A percentile compares a stretch with the other conserved stretches of the same genome.
Conservation (phyloP, 768 basidiomycete species). For the Antrodiella citrinella region DNA sequence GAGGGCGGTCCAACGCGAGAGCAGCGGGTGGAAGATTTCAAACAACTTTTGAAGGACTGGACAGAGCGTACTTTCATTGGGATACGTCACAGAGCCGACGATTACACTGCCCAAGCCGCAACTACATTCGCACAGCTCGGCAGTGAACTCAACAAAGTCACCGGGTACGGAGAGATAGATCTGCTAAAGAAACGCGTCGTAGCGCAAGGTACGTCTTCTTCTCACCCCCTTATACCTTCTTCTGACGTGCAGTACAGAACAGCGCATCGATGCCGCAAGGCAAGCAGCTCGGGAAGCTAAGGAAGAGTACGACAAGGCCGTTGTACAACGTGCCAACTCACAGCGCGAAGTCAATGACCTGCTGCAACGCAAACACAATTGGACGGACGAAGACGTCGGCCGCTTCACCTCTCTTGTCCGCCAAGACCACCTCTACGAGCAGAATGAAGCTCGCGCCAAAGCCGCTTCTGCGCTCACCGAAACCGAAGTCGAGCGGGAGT, state of each 20-base stretch:
- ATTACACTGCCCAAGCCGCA: constrained; percentile 48
- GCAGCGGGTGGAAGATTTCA: constrained; percentile 4
- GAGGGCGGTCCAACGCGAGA: background rate
- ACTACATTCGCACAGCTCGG: constrained; percentile 68
- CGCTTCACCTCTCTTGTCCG: constrained; percentile 87
- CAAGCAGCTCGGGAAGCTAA: constrained; percentile 68
- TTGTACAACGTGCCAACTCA: constrained; percentile 71
- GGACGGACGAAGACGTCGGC: constrained; percentile 83
- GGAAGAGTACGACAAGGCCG: constrained; percentile 65
- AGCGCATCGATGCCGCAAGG: constrained; percentile 58
- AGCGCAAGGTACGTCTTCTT: constrained; percentile 71
- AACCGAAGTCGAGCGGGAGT: constrained; percentile 76
- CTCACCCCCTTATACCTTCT: constrained; percentile 1
- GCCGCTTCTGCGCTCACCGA: constrained; percentile 60
- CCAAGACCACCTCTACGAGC: constrained; percentile 82
- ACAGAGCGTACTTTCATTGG: constrained; percentile 25
- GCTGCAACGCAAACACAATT: constrained; percentile 86
- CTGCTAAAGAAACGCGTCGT: constrained; percentile 69
- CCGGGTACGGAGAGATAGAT: constrained; percentile 91
- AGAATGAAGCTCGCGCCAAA: constrained; percentile 69
- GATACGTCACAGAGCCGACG: constrained; percentile 48
- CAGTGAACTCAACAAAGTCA: constrained; percentile 72
- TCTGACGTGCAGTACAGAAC: constrained; percentile 41
- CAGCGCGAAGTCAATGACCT: constrained; percentile 97
- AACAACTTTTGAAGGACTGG: constrained; percentile 34